Evolutionary conservation across 2,329 filamentous ascomycete genomes (phyloP).

Genomic region (Trichoderma lentiforme): DNA sequence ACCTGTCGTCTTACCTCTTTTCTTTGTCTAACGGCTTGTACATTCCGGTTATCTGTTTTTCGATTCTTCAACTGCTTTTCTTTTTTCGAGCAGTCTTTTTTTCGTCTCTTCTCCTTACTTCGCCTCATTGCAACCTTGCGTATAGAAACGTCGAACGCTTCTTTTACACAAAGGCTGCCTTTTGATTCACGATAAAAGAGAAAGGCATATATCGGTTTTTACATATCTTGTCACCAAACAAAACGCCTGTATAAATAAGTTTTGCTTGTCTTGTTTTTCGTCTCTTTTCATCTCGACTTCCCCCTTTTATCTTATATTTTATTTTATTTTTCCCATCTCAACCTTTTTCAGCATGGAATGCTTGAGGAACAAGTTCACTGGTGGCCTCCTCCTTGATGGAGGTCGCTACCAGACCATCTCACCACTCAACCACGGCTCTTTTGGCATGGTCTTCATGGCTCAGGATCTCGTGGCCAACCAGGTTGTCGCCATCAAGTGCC

Average conservation of each 20-base stretch:
- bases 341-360: constrained; percentile 63
- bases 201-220: constrained; percentile 21
- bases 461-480: constrained; percentile 73
- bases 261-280: constrained; percentile 4
- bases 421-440: constrained; percentile 96
- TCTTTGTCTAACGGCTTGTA: constrained; percentile 35
- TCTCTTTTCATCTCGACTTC: neutral
- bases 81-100: constrained; percentile 19
- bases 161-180: constrained; percentile 3
- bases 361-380: constrained; percentile 76
- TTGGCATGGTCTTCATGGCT: constrained; percentile 97
- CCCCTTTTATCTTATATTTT: constrained; percentile 21
- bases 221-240: constrained; percentile 10
- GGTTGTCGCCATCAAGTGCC: constrained; percentile 90
- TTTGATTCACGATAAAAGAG: constrained; percentile 9
- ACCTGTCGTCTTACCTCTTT: constrained; percentile 30
- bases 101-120: neutral
- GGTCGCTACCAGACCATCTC: constrained; percentile 85
- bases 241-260: constrained; percentile 31
- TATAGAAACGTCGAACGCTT: constrained; percentile 17
- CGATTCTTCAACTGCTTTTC: constrained; percentile 12
- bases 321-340: constrained; percentile 19
- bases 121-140: neutral
- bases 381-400: constrained; percentile 74
- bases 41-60: constrained; percentile 29